A percentile compares a stretch with the other conserved stretches of the same genome.
Evolutionary conservation across 805 yeast genomes (phyloP).

Genomic region (Pichia ethanolica): DNA sequence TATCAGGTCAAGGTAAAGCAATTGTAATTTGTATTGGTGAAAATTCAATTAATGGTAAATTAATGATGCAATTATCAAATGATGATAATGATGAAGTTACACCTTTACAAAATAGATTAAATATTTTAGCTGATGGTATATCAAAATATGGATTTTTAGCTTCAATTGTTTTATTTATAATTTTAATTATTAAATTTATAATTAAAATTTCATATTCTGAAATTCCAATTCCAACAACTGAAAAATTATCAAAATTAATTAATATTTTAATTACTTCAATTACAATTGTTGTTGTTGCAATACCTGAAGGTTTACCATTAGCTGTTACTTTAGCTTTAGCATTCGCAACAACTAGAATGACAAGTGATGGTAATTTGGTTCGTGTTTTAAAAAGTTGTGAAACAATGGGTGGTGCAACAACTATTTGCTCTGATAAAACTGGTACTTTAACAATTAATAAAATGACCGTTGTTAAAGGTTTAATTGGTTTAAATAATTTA

Average conservation of each 20-base stretch:
- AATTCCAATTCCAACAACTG: conserved; percentile 46
- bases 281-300: conserved; percentile 93
- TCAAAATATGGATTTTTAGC: conserved; percentile 91
- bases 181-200: conserved; percentile 69
- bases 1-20: conserved; percentile 82
- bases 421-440: conserved; percentile 94
- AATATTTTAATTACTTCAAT: conserved; percentile 85
- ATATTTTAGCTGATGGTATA: conserved; percentile 81
- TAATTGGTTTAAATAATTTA: conserved; percentile 44
- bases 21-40: conserved; percentile 86
- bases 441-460: conserved; percentile 93
- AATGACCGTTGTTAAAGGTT: conserved; percentile 84
- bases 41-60: conserved; percentile 85
- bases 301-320: conserved; percentile 97
- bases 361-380: conserved; percentile 92
- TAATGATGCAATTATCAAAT: conserved; percentile 69
- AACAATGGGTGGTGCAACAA: conserved; percentile 98
- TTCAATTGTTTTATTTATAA: conserved; percentile 72
- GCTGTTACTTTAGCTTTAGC: conserved; percentile 97
- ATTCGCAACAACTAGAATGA: conserved; percentile 97
- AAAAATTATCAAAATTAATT: conserved; percentile 78
- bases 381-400: conserved; percentile 91
- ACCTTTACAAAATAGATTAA: conserved; percentile 79
- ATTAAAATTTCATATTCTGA: conserved; percentile 43
- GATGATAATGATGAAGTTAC: conserved; percentile 81